Conservation (phyloP, 495 filamentous ascomycete species). For the Daldinia decipiens region DNA sequence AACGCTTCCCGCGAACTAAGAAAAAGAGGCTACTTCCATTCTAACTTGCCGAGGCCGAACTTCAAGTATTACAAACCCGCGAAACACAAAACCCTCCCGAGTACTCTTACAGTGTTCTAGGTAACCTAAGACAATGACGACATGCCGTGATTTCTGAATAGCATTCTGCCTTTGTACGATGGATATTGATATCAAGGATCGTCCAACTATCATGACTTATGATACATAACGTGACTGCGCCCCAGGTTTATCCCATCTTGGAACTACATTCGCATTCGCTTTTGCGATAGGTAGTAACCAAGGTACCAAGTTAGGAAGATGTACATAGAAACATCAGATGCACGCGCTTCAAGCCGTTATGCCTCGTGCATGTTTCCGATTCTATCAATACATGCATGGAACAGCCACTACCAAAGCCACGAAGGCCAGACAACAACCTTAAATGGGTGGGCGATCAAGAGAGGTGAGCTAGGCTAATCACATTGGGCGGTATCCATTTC, state of each 20-base stretch:
- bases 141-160: constrained; percentile 9
- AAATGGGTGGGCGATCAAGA: background rate
- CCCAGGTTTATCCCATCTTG: background rate
- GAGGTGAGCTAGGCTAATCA: constrained; percentile 9
- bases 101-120: background rate
- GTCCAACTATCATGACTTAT: background rate
- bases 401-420: constrained; percentile 1
- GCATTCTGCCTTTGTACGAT: background rate
- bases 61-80: background rate
- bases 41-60: background rate
- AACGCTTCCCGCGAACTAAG: background rate
- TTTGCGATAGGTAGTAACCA: background rate
- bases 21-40: background rate
- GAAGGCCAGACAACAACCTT: too few relatives aligned
- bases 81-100: background rate
- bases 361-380: background rate
- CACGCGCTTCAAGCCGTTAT: background rate
- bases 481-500: constrained; percentile 1
- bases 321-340: background rate
- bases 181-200: constrained; percentile 5
- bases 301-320: too few relatives aligned
- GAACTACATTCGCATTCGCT: background rate
- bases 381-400: background rate
- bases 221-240: background rate
- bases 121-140: constrained; percentile 25